These are phyloP conservation scores for Aureobasidium uvarum DNA, from an alignment of 2,329 filamentous ascomycete species.

Conservation along the genomic window DNA sequence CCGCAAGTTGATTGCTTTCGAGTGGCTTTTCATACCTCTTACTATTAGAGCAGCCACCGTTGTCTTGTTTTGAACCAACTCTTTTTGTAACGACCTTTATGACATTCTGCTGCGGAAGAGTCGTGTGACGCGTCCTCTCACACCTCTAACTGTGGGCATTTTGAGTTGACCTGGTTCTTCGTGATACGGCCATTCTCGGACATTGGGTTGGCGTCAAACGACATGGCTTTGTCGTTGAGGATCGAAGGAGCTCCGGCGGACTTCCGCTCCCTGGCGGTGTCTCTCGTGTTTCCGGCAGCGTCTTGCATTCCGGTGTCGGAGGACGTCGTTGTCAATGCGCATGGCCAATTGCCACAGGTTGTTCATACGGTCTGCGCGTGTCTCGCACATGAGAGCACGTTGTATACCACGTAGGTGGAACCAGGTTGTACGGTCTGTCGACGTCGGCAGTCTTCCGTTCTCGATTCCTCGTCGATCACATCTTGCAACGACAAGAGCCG, in stretches of 20 bases:
- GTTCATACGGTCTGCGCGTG: not conserved
- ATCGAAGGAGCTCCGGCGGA: not conserved
- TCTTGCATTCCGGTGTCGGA: conserved; percentile 4
- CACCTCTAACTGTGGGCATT: not conserved
- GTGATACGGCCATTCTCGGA: not conserved
- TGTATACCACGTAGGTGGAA: not conserved
- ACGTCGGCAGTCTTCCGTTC: not conserved
- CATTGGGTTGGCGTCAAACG: not conserved
- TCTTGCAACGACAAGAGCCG: not conserved
- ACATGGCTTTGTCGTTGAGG: not conserved
- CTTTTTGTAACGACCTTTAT: not conserved
- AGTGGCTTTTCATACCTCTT: not conserved
- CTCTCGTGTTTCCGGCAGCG: not conserved
- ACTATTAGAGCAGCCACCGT: not conserved
- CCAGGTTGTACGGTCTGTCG: not conserved
- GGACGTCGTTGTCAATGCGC: conserved; percentile 1
- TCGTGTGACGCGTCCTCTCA: not conserved
- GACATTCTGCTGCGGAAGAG: not conserved
- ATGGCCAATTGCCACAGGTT: not conserved
- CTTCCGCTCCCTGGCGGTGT: not conserved
- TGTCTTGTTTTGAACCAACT: not conserved
- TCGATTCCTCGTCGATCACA: not conserved
- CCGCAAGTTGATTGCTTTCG: not conserved
- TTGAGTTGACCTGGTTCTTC: not conserved
- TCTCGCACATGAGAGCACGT: not conserved